A percentile compares a stretch with the other conserved stretches of the same genome.
phyloP scores from a whole-genome alignment of 169 alveolate species.

The Plasmodium falciparum region DNA sequence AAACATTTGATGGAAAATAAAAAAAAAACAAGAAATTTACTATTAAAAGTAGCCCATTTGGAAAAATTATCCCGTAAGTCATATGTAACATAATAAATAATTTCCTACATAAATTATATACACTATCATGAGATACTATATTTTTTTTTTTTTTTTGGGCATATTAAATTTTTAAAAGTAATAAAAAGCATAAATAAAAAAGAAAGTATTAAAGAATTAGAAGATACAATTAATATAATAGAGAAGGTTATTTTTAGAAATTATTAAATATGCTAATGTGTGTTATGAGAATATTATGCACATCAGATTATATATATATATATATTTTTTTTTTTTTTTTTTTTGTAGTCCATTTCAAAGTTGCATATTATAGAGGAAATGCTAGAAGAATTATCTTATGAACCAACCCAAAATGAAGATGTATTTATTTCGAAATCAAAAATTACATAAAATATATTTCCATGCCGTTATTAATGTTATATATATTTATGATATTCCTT shows the following conservation, averaged over 20 bases:
- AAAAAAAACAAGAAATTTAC: slow-evolving; percentile 42
- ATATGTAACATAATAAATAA: neutral
- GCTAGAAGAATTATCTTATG: slow-evolving; percentile 38
- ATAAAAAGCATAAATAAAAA: slow-evolving; percentile 41
- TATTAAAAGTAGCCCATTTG: slow-evolving; percentile 48
- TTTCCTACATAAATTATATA: too few relatives aligned
- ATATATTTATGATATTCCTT: neutral
- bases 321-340: slow-evolving; percentile 7
- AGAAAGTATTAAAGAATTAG: slow-evolving; percentile 44
- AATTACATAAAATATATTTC: neutral
- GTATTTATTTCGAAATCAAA: neutral
- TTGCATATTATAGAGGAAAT: slow-evolving; percentile 17
- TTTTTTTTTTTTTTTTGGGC: neutral
- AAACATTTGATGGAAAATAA: slow-evolving; percentile 16
- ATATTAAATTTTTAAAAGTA: slow-evolving; percentile 15
- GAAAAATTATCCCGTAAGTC: slow-evolving; percentile 36
- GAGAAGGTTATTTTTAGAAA: slow-evolving; percentile 30
- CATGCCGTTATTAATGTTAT: too few relatives aligned
- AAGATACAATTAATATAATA: slow-evolving; percentile 11
- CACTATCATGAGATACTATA: neutral
- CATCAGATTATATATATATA: neutral
- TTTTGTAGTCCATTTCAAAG: slow-evolving; percentile 35
- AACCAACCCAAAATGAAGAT: slow-evolving; percentile 4
- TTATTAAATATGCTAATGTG: too few relatives aligned
- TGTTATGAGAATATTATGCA: too few relatives aligned